A percentile compares a stretch with the other conserved stretches of the same genome.
phyloP scores from a whole-genome alignment of 2,329 filamentous ascomycete genomes.

The Fusarium oligoseptatum region DNA sequence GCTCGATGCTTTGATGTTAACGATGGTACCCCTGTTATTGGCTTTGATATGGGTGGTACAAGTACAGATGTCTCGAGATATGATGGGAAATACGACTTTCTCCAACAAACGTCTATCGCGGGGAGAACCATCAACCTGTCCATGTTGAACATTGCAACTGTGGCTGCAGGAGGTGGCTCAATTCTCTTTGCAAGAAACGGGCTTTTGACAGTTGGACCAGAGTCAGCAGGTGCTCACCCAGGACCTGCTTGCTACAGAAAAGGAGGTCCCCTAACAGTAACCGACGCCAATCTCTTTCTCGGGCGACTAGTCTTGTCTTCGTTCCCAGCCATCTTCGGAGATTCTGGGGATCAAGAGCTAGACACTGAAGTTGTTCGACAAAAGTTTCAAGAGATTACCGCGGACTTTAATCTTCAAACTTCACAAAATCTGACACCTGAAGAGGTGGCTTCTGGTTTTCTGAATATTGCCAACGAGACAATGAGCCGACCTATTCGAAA shows the following conservation, averaged over 20 bases:
- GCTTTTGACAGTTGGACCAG: conserved; percentile 77
- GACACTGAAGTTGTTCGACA: conserved; percentile 53
- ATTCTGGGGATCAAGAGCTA: conserved; percentile 70
- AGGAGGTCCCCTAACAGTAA: conserved; percentile 77
- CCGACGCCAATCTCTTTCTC: conserved; percentile 78
- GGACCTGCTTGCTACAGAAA: conserved; percentile 80
- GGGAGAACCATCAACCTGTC: conserved; percentile 78
- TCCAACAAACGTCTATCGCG: conserved; percentile 78
- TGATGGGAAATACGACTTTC: conserved; percentile 77
- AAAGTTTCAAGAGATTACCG: conserved; percentile 57
- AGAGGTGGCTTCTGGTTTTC: conserved; percentile 75
- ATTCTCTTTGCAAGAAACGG: conserved; percentile 77
- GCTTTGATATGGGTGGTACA: conserved; percentile 68
- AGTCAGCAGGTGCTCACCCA: conserved; percentile 78
- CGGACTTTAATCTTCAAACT: conserved; percentile 55
- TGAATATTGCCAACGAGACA: conserved; percentile 81
- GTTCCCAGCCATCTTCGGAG: conserved; percentile 80
- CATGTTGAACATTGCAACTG: conserved; percentile 80
- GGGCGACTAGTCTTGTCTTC: conserved; percentile 69
- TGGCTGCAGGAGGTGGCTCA: conserved; percentile 64
- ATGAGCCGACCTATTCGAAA: conserved; percentile 83
- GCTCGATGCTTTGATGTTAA: conserved; percentile 74
- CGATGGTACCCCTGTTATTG: conserved; percentile 71
- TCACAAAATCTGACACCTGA: conserved; percentile 49
- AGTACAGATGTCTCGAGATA: conserved; percentile 79